Percentiles rank a stretch among this genome's conserved stretches.
Evolutionary conservation across 768 basidiomycete genomes (phyloP).

Genomic region (Melanogaster broomeanus): DNA sequence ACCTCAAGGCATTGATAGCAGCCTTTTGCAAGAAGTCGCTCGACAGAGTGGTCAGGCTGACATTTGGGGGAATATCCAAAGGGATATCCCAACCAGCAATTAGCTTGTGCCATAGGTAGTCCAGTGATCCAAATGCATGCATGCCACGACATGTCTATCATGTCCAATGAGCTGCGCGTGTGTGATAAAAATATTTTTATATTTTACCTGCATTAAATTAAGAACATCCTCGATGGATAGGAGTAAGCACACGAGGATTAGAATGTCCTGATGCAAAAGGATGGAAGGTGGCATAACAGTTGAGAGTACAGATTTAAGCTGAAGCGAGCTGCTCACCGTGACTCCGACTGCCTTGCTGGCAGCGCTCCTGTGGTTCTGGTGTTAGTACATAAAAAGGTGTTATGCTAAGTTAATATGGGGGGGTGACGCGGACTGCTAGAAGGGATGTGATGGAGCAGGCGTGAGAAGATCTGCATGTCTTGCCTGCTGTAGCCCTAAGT

Average conservation of each 20-base stretch:
- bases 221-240: slow-evolving; percentile 45
- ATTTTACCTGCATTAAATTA: slow-evolving; percentile 49
- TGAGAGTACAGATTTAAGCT: too few relatives aligned
- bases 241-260: slow-evolving; percentile 37
- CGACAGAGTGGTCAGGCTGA: slow-evolving; percentile 34
- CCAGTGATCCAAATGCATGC: slow-evolving; percentile 49
- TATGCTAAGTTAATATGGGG: slow-evolving; percentile 31
- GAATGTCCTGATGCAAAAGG: slow-evolving; percentile 46
- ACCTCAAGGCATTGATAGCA: slow-evolving; percentile 44
- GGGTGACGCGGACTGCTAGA: too few relatives aligned
- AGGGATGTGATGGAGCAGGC: slow-evolving; percentile 1
- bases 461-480: slow-evolving; percentile 6
- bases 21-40: slow-evolving; percentile 42
- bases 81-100: slow-evolving; percentile 35
- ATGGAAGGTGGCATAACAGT: slow-evolving; percentile 25
- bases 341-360: too few relatives aligned
- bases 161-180: too few relatives aligned
- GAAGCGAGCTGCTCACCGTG: slow-evolving; percentile 1
- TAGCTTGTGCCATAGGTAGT: slow-evolving; percentile 59
- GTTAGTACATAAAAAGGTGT: not conserved
- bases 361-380: not conserved
- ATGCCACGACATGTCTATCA: slow-evolving; percentile 63
- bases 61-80: slow-evolving; percentile 41
- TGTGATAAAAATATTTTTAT: slow-evolving; percentile 3
- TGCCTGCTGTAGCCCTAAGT: slow-evolving; percentile 5